Conservation (phyloP, 495 filamentous ascomycete species). For the Astrothelium subdiscretum region DNA sequence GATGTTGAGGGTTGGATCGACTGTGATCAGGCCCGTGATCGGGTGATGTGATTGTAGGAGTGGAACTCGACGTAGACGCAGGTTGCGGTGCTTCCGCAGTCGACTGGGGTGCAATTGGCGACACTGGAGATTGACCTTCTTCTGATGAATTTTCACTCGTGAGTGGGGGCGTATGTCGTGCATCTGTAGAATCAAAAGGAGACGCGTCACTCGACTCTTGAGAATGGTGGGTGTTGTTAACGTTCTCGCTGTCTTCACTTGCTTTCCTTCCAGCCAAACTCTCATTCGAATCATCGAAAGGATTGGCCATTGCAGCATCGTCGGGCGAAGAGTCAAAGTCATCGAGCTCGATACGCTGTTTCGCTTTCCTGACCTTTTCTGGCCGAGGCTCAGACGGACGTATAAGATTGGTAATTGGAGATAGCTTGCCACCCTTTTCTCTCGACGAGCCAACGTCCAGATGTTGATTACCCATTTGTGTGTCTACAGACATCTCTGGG, state of each 20-base stretch:
- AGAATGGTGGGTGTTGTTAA: constrained; percentile 16
- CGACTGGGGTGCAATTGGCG: constrained; percentile 4
- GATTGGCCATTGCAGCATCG: constrained; percentile 22
- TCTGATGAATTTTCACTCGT: constrained; percentile 13
- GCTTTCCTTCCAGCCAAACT: neutral
- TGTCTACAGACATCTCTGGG: neutral
- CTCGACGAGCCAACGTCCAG: neutral
- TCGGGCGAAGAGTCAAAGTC: constrained; percentile 36
- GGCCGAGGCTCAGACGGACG: constrained; percentile 25
- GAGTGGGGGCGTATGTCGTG: constrained; percentile 18
- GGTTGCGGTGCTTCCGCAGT: neutral
- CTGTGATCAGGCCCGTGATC: constrained; percentile 48
- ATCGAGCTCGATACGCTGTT: constrained; percentile 34
- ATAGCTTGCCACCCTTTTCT: constrained; percentile 7
- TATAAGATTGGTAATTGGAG: constrained; percentile 11
- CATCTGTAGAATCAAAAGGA: constrained; percentile 14
- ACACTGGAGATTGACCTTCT: constrained; percentile 12
- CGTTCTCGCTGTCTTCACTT: constrained; percentile 9
- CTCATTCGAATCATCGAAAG: constrained; percentile 24
- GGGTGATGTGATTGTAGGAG: neutral
- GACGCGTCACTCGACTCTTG: neutral
- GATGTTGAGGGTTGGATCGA: neutral
- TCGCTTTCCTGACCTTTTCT: constrained; percentile 40
- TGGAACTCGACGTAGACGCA: neutral
- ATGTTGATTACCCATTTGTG: neutral